Conservation (phyloP, 2,329 filamentous ascomycete species). For the Colletotrichum cordylinicola region DNA sequence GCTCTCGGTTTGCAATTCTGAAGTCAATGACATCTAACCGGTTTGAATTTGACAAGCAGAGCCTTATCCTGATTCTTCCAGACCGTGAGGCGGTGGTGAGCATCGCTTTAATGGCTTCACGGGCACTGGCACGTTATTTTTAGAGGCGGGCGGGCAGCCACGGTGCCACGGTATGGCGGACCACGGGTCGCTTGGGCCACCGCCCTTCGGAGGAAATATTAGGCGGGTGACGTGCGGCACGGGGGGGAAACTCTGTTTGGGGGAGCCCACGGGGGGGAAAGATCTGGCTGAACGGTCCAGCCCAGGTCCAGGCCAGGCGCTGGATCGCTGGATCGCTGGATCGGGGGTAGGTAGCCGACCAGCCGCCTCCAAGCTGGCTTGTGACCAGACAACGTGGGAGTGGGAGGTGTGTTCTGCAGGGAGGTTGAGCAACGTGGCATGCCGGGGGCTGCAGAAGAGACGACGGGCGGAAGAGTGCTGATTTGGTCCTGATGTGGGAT, state of each 20-base stretch:
- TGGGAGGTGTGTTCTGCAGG: background rate
- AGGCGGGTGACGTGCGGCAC: constrained; percentile 1
- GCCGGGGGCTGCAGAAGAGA: background rate
- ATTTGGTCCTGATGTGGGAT: background rate
- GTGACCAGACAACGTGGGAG: background rate
- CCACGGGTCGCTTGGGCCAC: background rate
- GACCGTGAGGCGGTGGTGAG: background rate
- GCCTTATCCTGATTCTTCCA: background rate
- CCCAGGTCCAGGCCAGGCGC: background rate
- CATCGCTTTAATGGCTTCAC: background rate
- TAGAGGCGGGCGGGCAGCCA: background rate
- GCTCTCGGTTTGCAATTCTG: background rate
- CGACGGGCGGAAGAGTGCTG: background rate
- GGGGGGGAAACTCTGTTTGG: background rate
- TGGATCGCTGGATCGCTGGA: background rate
- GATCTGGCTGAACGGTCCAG: background rate
- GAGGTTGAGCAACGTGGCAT: constrained; percentile 5
- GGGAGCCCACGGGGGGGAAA: background rate
- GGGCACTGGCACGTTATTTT: background rate
- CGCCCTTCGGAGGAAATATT: background rate
- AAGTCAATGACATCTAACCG: too few relatives aligned
- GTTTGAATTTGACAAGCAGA: background rate
- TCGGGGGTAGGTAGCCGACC: background rate
- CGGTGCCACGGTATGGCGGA: background rate
- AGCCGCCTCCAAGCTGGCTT: background rate